Evolutionary conservation across 2,329 filamentous ascomycete genomes (phyloP), one percentile per base, ranked within the genome.

Genomic region (Colletotrichum trifolii): DNA sequence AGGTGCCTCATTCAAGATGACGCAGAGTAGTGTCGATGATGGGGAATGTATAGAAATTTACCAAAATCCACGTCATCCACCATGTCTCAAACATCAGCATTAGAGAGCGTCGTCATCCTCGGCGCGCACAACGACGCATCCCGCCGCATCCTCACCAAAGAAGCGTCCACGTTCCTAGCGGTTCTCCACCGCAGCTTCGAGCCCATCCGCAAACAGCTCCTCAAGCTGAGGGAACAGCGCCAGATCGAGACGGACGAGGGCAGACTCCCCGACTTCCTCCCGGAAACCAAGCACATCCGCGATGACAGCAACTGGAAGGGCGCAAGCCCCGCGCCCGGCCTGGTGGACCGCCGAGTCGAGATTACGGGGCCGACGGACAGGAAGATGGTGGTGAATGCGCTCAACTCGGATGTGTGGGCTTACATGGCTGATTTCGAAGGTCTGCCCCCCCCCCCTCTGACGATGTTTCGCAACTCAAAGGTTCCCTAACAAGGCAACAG

Each of bases 331-430:
- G 93, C 93, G 7, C 93, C 93, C 0, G 93, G 93, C 61, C 85
- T 97, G 50, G 87, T 94, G 40, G 93, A 97, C 81, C 89, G 93
- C 69, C 87, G 93, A 69, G 90, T 96, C 17, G 93, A 97, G 82
- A 97, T 97, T 73, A 97, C 93, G 4, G 93, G 93, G 6, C 93
- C 93, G 0, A 96, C 92, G 4, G 93, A 97, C 79, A 85, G 93
- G 70, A 97, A 97, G 85, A 97, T 97, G 93, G 92, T 97, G 54
- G 91, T 97, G 67, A 97, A 97, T 76, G 93, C 93, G 8, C 76
- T 97, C 76, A 97, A 97, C 79, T 89, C 93, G 45, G 87, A 97
- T 73, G 93, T 96, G 11, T 96, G 91, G 91, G 96, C 93, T 57
- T 97, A 97, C 75, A 97, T 97, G 93, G 93, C 93, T 42, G 93